phyloP scores from a whole-genome alignment of 768 basidiomycete species.

The Boletus pseudopeckii region DNA sequence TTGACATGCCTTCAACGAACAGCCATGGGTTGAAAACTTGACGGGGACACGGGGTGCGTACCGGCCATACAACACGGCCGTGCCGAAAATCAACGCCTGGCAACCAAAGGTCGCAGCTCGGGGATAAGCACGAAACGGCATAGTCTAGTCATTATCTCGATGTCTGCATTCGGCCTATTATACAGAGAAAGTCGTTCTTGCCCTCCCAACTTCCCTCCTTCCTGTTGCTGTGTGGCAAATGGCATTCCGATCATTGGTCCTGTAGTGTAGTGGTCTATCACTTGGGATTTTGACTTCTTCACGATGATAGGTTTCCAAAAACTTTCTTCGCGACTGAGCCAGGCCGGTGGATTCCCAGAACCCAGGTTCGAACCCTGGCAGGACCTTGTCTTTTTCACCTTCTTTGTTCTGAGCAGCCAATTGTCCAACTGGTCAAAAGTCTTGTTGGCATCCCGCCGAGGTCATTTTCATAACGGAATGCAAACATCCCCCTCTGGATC shows the following conservation, averaged over 20 bases:
- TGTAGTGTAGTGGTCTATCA: conserved; percentile 30
- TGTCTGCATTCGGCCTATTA: background rate
- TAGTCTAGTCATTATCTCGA: background rate
- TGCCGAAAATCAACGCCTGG: conserved; percentile 82
- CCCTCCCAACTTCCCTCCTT: background rate
- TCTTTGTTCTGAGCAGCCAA: no score
- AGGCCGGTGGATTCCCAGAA: conserved; percentile 8
- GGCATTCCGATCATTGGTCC: background rate
- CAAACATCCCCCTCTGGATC: no score
- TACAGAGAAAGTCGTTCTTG: background rate
- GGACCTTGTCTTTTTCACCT: conserved; percentile 12
- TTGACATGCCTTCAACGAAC: conserved; percentile 1
- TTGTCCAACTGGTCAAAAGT: no score
- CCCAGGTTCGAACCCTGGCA: conserved; percentile 29
- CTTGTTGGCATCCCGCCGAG: no score
- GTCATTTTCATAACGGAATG: no score
- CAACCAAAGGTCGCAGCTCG: conserved; percentile 66
- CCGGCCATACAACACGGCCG: conserved; percentile 82
- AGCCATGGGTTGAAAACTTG: conserved; percentile 86
- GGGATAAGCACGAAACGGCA: conserved; percentile 17
- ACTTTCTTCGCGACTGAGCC: no score
- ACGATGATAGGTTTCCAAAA: no score
- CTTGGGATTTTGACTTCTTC: conserved; percentile 22
- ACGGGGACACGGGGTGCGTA: conserved; percentile 93
- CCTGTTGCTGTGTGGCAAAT: background rate